Evolutionary conservation across 495 filamentous ascomycete species (phyloP).

Genomic region (Melanomma pulvis-pyrius): DNA sequence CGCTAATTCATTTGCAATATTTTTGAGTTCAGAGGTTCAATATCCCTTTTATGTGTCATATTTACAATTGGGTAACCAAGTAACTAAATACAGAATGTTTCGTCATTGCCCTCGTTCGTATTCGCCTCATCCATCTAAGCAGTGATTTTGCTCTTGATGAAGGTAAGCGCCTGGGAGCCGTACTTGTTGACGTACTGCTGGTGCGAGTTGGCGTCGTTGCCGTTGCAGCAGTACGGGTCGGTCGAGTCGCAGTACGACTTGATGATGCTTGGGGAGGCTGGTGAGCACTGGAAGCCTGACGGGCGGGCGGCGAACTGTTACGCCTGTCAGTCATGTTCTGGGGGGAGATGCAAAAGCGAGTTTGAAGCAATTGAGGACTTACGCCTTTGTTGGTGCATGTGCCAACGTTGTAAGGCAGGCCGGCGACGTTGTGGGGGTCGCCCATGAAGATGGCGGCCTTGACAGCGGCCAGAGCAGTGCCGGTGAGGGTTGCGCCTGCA

Average conservation of each 20-base stretch:
- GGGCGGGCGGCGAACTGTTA: slow-evolving; percentile 59
- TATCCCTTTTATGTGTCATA: neutral
- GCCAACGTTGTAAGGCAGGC: slow-evolving; percentile 63
- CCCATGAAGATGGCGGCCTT: slow-evolving; percentile 68
- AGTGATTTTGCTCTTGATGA: slow-evolving; percentile 53
- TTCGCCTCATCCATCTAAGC: slow-evolving; percentile 2
- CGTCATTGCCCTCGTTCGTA: neutral
- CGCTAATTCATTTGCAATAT: too few relatives aligned
- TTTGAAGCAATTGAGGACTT: slow-evolving; percentile 42
- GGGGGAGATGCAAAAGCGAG: neutral
- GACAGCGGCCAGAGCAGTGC: slow-evolving; percentile 53
- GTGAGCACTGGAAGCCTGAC: slow-evolving; percentile 58
- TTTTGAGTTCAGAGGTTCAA: too few relatives aligned
- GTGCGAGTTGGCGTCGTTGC: slow-evolving; percentile 59
- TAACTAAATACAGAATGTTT: neutral
- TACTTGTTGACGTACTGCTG: slow-evolving; percentile 63
- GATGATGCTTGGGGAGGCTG: slow-evolving; percentile 54
- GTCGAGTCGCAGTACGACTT: slow-evolving; percentile 64
- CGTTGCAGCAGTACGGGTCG: slow-evolving; percentile 68
- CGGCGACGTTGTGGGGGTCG: slow-evolving; percentile 57
- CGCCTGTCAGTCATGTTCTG: neutral
- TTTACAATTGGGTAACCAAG: neutral
- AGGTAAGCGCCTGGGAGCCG: slow-evolving; percentile 58
- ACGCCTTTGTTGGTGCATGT: slow-evolving; percentile 60
- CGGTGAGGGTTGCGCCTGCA: slow-evolving; percentile 50